These are phyloP conservation scores for Vanrija pseudolonga DNA, from an alignment of 1,284 basidiomycete genomes.

Conservation along the genomic window DNA sequence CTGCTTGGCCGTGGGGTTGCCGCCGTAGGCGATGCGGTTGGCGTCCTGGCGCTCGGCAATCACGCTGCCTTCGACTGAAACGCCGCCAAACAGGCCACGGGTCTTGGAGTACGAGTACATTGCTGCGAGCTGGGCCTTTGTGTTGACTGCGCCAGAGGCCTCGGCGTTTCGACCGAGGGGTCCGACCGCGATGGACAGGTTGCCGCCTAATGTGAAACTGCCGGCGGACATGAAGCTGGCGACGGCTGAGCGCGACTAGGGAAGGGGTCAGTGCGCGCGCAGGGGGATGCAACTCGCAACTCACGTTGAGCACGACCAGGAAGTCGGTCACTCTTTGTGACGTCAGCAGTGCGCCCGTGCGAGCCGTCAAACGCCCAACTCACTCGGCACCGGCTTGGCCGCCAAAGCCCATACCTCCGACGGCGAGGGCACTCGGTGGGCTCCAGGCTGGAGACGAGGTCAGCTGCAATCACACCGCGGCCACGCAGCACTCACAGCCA, in stretches of 20 bases:
- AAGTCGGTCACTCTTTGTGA: constrained; percentile 75
- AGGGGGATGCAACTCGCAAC: constrained; percentile 39
- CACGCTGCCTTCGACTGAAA: constrained; percentile 86
- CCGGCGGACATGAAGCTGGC: constrained; percentile 93
- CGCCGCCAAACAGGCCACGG: constrained; percentile 75
- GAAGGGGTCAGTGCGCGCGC: constrained; percentile 49
- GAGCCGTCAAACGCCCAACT: constrained; percentile 18
- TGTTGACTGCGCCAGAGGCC: constrained; percentile 79
- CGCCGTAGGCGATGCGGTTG: constrained; percentile 72
- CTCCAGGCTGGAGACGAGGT: constrained; percentile 74
- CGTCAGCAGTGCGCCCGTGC: constrained; percentile 61
- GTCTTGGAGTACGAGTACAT: constrained; percentile 98
- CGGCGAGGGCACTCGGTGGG: constrained; percentile 88
- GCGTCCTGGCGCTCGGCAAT: constrained; percentile 93
- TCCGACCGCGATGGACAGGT: constrained; percentile 67
- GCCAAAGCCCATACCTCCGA: constrained; percentile 88
- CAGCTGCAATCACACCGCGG: constrained; percentile 1
- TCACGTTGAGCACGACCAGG: constrained; percentile 80
- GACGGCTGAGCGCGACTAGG: constrained; percentile 56
- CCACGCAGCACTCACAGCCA: constrained; percentile 66
- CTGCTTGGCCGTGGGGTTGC: constrained; percentile 68
- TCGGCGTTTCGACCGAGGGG: constrained; percentile 93
- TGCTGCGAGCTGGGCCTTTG: constrained; percentile 82
- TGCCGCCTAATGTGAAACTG: constrained; percentile 54
- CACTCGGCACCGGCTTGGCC: constrained; percentile 59